Base-by-base conservation (phyloP, 169 alveolate species). In the Plasmodium reichenowi region DNA sequence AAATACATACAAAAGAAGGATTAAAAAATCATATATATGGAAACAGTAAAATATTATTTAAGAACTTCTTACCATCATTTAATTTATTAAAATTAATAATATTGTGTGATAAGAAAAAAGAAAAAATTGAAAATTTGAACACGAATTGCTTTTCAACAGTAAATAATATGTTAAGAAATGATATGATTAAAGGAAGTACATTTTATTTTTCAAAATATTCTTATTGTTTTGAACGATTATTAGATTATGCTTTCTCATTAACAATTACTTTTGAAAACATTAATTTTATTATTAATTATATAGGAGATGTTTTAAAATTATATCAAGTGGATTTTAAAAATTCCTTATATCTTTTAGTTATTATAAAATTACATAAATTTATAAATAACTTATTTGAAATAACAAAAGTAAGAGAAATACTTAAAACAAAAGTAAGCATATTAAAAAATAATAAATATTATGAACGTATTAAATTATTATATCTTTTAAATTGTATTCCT, bases 31-130 rank as follows among this genome's bases (percentile, higher is more conserved):
- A 15, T 13, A 86, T 86, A 1, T 72, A 48, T 48, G n/a, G n/a
- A 2, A 86, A 48, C 3, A 86, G 92, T 60, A 72, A 72, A n/a
- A 24, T 67, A 38, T 47, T 86, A 15, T 86, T 70, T 71, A 73
- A 86, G 43, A 67, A 86, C 32, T 86, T 86, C n/a, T 62, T 86
- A 17, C 92, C 92, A 43, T 86, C 92, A 2, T 72, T 86, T 47
- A 72, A 86, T 60, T 43, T 86, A 15, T 13, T 86, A 3, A 72
- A 62, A 38, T 71, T 86, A 56, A 72, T 86, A 32, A 72, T 86
- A 17, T 48, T 58, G 12, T 86, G 76, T 64, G 92, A 72, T 62
- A 86, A 86, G 56, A 86, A 86, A 48, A 86, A 62, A 64, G 88
- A 86, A 58, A 72, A 59, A 43, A 86, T 86, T 2, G 67, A 86